A percentile compares a stretch with the other conserved stretches of the same genome.
These are phyloP conservation scores for Fusarium penzigii DNA, from an alignment of 2,329 filamentous ascomycete genomes.

Conservation along the genomic window DNA sequence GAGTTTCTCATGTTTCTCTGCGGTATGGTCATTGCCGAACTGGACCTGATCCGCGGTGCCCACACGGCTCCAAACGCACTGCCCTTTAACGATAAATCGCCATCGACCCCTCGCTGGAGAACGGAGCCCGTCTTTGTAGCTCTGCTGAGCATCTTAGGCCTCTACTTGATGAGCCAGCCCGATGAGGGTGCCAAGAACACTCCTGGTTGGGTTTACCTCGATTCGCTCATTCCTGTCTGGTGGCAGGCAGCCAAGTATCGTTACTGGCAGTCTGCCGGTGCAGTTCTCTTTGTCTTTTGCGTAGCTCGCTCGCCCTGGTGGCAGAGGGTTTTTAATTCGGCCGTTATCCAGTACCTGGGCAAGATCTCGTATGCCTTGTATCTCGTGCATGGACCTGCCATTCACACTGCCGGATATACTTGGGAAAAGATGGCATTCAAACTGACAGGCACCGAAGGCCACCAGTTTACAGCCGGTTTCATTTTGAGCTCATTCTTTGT, in stretches of 20 bases:
- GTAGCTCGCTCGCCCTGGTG: constrained; percentile 48
- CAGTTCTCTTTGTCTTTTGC: constrained; percentile 52
- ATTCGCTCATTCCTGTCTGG: constrained; percentile 49
- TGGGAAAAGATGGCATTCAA: constrained; percentile 50
- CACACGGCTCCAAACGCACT: constrained; percentile 37
- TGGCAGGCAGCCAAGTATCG: constrained; percentile 51
- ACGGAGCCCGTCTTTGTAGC: constrained; percentile 37
- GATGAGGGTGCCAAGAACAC: constrained; percentile 45
- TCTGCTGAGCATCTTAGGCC: constrained; percentile 45
- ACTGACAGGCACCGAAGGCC: constrained; percentile 48
- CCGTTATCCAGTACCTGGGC: constrained; percentile 57
- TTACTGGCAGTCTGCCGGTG: constrained; percentile 58
- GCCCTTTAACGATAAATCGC: constrained; percentile 23
- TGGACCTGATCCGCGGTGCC: constrained; percentile 51
- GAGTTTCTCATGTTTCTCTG: constrained; percentile 57
- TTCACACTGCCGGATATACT: constrained; percentile 54
- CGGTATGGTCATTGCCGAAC: constrained; percentile 57
- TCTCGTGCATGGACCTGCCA: constrained; percentile 59
- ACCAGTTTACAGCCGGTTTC: constrained; percentile 48
- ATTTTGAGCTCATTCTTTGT: constrained; percentile 48
- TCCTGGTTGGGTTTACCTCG: constrained; percentile 54
- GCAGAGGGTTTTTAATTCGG: constrained; percentile 52
- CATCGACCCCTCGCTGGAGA: constrained; percentile 1
- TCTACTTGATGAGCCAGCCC: constrained; percentile 52
- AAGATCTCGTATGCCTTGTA: constrained; percentile 63